Conservation (phyloP, 352 stramenopile species). For the Phytophthora gonapodyides region DNA sequence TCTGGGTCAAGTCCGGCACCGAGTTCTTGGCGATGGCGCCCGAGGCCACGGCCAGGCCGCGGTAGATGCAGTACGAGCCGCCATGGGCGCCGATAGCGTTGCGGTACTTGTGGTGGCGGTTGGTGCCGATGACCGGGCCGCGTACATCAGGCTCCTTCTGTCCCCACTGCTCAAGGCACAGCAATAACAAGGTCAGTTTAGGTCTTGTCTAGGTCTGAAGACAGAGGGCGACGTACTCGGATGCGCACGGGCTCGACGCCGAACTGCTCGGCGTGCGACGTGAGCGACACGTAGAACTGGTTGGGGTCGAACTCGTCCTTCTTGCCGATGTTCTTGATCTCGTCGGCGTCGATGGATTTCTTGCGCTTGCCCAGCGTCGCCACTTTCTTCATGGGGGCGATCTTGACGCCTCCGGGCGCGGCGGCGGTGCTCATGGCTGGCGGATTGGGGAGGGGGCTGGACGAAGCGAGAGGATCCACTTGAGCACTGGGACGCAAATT, state of each 20-base stretch:
- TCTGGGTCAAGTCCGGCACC: slow-evolving; percentile 89
- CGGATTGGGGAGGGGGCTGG: too few relatives aligned
- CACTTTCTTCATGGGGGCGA: slow-evolving; percentile 75
- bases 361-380: slow-evolving; percentile 89
- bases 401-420: slow-evolving; percentile 10
- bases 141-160: slow-evolving; percentile 90
- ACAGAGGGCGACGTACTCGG: slow-evolving; percentile 45
- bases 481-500: slow-evolving; percentile 42
- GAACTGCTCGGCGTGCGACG: slow-evolving; percentile 87
- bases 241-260: slow-evolving; percentile 87
- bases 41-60: slow-evolving; percentile 92
- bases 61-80: slow-evolving; percentile 99
- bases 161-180: slow-evolving; percentile 81
- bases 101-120: slow-evolving; percentile 94
- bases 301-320: slow-evolving; percentile 90
- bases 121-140: slow-evolving; percentile 95
- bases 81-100: slow-evolving; percentile 99
- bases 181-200: slow-evolving; percentile 11
- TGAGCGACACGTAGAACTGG: slow-evolving; percentile 87
- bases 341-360: slow-evolving; percentile 86
- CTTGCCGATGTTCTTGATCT: slow-evolving; percentile 81
- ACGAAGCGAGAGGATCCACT: slow-evolving; percentile 26
- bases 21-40: slow-evolving; percentile 73
- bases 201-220: not conserved
- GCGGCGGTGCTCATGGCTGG: slow-evolving; percentile 20